Evolutionary conservation across 2,329 filamentous ascomycete genomes (phyloP).

Genomic region (Penicillium palitans): DNA sequence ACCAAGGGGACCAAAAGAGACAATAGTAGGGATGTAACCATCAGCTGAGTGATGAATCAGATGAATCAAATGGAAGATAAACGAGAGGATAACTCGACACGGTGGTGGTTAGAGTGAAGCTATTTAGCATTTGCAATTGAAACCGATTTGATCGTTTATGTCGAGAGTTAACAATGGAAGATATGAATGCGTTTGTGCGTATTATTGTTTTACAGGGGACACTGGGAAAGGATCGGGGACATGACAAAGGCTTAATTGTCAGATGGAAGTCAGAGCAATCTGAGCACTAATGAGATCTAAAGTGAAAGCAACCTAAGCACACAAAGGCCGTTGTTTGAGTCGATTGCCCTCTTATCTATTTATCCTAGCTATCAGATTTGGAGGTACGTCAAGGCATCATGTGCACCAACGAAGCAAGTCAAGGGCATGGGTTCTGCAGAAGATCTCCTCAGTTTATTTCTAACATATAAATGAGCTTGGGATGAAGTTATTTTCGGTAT

Average conservation of each 20-base stretch:
- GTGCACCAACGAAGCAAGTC: background rate
- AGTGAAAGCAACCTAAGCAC: background rate
- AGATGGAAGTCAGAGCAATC: background rate
- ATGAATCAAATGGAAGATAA: background rate
- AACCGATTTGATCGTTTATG: background rate
- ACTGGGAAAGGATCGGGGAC: too few species aligned
- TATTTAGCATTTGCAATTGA: background rate
- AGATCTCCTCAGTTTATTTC: background rate
- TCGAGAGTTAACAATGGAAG: background rate
- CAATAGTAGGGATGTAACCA: background rate
- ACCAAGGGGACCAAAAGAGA: background rate
- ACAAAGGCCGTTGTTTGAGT: background rate
- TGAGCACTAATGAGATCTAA: background rate
- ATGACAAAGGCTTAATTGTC: background rate
- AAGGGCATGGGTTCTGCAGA: background rate
- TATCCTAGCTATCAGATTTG: background rate
- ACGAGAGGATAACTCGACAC: background rate
- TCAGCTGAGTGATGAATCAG: background rate
- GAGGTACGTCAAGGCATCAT: background rate
- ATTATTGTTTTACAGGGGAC: background rate
- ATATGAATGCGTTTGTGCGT: background rate
- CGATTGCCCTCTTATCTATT: background rate
- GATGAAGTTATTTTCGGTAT: background rate
- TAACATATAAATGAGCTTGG: background rate
- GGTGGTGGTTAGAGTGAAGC: background rate